A percentile compares a stretch with the other conserved stretches of the same genome.
These are phyloP conservation scores for Vickermania ingenoplastis DNA, from an alignment of 208 protist genomes.

Conservation along the genomic window DNA sequence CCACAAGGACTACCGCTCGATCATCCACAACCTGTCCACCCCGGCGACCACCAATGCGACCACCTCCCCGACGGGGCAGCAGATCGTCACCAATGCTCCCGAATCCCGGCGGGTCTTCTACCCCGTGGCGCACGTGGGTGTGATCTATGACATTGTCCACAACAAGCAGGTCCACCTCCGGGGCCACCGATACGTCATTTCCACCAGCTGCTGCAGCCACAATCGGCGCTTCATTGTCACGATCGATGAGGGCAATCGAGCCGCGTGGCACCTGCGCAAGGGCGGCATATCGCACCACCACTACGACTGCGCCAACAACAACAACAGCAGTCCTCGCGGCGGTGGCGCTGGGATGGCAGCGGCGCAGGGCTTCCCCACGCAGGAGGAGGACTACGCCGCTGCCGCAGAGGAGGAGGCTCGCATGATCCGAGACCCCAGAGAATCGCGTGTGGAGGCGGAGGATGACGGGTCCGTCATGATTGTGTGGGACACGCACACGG, in stretches of 20 bases:
- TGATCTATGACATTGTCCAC: constrained; percentile 86
- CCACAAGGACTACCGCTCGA: constrained; percentile 78
- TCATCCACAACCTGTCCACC: constrained; percentile 83
- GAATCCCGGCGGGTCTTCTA: constrained; percentile 87
- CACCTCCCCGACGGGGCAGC: not conserved
- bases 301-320: not conserved
- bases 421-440: constrained; percentile 34
- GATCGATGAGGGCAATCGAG: constrained; percentile 65
- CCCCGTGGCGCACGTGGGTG: constrained; percentile 76
- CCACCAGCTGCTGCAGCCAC: constrained; percentile 60
- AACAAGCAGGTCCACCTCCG: constrained; percentile 86
- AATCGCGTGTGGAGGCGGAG: constrained; percentile 47
- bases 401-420: constrained; percentile 28
- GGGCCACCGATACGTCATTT: constrained; percentile 83
- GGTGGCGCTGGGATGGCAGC: constrained; percentile 3
- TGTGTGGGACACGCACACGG: constrained; percentile 87
- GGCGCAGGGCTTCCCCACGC: not conserved
- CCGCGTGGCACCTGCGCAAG: constrained; percentile 12
- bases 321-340: constrained; percentile 8
- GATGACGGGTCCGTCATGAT: constrained; percentile 88
- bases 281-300: not conserved
- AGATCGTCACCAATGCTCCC: constrained; percentile 7
- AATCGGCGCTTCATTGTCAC: constrained; percentile 90
- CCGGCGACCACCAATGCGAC: constrained; percentile 1
- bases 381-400: constrained; percentile 13